Percentiles rank a stretch among this genome's conserved stretches.
Conservation (phyloP, 192 early-diverging fungal species). For the Backusella morwellensis region DNA sequence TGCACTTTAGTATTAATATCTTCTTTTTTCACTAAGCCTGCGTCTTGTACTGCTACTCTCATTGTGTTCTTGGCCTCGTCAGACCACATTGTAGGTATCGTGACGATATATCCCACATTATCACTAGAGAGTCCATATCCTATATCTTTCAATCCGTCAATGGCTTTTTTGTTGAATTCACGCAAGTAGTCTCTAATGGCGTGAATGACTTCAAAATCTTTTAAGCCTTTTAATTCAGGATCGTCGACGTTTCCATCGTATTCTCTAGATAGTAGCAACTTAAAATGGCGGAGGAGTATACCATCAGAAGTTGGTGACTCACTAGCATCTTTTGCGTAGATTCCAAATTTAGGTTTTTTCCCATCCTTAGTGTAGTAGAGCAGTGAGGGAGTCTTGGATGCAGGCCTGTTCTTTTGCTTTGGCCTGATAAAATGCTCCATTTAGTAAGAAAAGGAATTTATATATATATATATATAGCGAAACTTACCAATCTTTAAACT, state of each 20-base stretch:
- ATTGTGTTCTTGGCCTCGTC: slow-evolving; percentile 51
- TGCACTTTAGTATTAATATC: slow-evolving; percentile 36
- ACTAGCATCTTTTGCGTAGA: background rate
- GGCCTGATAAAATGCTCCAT: background rate
- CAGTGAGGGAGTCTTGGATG: background rate
- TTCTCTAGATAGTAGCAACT: background rate
- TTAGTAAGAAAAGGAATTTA: background rate
- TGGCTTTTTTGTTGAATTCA: background rate
- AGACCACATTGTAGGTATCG: slow-evolving; percentile 29
- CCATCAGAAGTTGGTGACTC: background rate
- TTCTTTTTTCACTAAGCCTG: slow-evolving; percentile 39
- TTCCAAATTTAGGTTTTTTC: background rate
- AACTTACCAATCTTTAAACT: background rate
- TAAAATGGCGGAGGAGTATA: background rate
- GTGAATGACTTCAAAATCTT: background rate
- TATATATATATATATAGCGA: background rate
- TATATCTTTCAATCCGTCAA: background rate
- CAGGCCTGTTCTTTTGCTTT: background rate
- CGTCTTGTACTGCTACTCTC: slow-evolving; percentile 52
- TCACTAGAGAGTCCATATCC: too few species aligned
- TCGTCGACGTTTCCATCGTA: background rate
- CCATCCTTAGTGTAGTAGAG: background rate
- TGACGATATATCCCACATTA: background rate
- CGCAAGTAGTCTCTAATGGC: background rate
- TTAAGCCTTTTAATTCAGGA: background rate